Evolutionary conservation across 176 grass and related monocot species (phyloP).

Genomic region (Luzula sylvatica): DNA sequence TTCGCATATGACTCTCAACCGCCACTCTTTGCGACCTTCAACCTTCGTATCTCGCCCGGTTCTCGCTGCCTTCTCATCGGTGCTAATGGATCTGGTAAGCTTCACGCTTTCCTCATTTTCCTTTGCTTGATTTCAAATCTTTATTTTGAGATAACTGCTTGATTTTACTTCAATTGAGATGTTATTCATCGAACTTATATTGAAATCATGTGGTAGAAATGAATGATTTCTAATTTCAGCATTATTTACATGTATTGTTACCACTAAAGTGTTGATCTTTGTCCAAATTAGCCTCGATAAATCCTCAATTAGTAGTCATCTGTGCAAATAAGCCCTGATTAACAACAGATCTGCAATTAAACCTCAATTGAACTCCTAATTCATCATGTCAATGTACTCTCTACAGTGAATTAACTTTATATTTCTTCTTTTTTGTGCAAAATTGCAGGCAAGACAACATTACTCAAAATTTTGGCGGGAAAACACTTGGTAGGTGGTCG

Average conservation of each 20-base stretch:
- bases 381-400: not conserved
- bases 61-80: constrained; percentile 88
- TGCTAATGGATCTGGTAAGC: constrained; percentile 92
- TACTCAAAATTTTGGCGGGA: constrained; percentile 88
- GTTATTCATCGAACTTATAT: too few relatives aligned
- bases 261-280: too few relatives aligned
- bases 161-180: too few relatives aligned
- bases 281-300: too few relatives aligned
- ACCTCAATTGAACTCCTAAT: not conserved
- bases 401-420: not conserved
- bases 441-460: constrained; percentile 84
- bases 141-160: too few relatives aligned
- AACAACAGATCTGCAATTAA: not conserved
- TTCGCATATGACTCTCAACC: constrained; percentile 70
- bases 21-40: constrained; percentile 65
- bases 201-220: too few relatives aligned
- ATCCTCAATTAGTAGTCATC: too few relatives aligned
- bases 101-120: not conserved
- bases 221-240: too few relatives aligned
- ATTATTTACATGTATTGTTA: too few relatives aligned
- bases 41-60: constrained; percentile 62
- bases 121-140: not conserved
- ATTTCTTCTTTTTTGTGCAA: constrained; percentile 9
- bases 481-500: constrained; percentile 98
- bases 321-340: not conserved